Evolutionary conservation across 176 grass and related monocot genomes (phyloP).

Genomic region (bread wheat (Triticum aestivum)): DNA sequence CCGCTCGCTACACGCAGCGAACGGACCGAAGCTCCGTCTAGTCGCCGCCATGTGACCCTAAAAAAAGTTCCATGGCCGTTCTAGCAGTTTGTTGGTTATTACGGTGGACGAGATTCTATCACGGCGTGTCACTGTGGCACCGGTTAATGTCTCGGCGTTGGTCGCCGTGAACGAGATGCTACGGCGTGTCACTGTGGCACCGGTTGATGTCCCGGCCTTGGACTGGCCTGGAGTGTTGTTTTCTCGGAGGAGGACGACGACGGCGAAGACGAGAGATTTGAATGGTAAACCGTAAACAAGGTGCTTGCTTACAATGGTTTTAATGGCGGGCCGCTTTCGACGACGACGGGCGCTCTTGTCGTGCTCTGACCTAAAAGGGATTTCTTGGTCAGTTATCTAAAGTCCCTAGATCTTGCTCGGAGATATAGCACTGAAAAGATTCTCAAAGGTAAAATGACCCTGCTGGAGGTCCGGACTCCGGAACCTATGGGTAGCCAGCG

Average conservation of each 20-base stretch:
- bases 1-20: constrained; percentile 9
- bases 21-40: not conserved
- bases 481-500: no score
- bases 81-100: no score
- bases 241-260: not conserved
- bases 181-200: not conserved
- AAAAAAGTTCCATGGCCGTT: no score
- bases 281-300: not conserved
- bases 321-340: constrained; percentile 9
- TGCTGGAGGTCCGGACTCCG: no score
- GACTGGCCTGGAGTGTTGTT: not conserved
- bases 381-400: no score
- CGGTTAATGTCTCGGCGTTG: not conserved
- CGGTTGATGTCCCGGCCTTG: not conserved
- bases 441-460: no score
- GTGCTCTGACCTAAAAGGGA: not conserved
- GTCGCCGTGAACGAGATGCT: not conserved
- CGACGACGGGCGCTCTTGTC: not conserved
- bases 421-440: no score
- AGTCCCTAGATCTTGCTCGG: no score
- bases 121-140: no score
- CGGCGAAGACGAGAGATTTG: not conserved
- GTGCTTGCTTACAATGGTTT: not conserved
- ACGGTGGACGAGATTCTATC: no score
- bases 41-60: no score